Percentiles rank a stretch among this genome's conserved stretches.
Conservation (phyloP, 306 rosid species). For the Parietaria judaica region DNA sequence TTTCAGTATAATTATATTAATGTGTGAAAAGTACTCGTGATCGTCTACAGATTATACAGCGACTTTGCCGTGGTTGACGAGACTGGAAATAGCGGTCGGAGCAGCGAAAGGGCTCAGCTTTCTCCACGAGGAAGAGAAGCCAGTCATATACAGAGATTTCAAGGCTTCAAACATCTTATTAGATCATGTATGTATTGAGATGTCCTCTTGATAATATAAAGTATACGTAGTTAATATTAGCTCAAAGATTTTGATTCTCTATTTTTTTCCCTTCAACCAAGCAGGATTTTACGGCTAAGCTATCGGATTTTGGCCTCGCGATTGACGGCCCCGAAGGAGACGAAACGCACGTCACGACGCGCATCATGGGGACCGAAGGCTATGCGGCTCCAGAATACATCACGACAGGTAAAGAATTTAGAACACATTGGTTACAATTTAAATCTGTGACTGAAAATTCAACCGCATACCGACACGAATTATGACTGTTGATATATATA, state of each 20-base stretch:
- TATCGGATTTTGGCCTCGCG: slow-evolving; percentile 91
- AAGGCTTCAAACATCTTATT: slow-evolving; percentile 81
- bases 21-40: too few relatives aligned
- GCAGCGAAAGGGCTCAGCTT: slow-evolving; percentile 85
- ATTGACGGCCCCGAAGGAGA: slow-evolving; percentile 67
- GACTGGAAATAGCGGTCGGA: slow-evolving; percentile 75
- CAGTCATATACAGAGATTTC: slow-evolving; percentile 77
- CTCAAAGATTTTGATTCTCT: neutral
- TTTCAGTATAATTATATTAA: slow-evolving; percentile 11
- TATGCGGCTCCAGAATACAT: slow-evolving; percentile 94
- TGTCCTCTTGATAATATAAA: neutral
- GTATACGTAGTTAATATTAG: neutral
- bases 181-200: slow-evolving; percentile 38
- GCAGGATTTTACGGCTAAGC: slow-evolving; percentile 73
- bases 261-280: neutral
- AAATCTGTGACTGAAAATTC: too few relatives aligned
- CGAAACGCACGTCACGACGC: slow-evolving; percentile 55
- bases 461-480: too few relatives aligned
- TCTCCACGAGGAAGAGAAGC: slow-evolving; percentile 79
- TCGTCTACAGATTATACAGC: slow-evolving; percentile 54
- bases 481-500: too few relatives aligned
- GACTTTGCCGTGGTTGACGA: slow-evolving; percentile 80
- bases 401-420: slow-evolving; percentile 47
- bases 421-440: too few relatives aligned
- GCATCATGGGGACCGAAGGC: slow-evolving; percentile 83